A percentile compares a stretch with the other conserved stretches of the same genome.
Evolutionary conservation across 1,284 basidiomycete species (phyloP).

Genomic region (Apiotrichum porosum): DNA sequence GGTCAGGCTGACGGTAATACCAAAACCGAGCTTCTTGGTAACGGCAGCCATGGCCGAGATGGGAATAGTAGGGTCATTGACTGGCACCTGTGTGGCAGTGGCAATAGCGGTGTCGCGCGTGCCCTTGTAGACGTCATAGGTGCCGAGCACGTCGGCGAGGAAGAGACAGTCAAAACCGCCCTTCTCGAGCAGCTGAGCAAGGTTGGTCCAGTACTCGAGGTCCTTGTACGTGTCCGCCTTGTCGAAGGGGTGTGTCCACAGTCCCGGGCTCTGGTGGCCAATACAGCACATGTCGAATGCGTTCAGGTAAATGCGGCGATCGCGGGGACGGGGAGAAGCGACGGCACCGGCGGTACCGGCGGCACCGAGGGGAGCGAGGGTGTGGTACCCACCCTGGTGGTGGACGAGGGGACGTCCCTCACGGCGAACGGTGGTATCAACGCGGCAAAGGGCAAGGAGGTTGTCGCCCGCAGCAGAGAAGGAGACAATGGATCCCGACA

Average conservation of each 20-base stretch:
- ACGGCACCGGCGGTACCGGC: too few species aligned
- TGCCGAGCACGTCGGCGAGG: conserved; percentile 16
- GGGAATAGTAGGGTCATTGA: conserved; percentile 11
- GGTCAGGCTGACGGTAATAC: conserved; percentile 18
- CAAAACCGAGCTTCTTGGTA: conserved; percentile 15
- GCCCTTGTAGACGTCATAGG: conserved; percentile 16
- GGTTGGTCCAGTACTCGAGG: conserved; percentile 14
- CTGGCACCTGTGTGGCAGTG: conserved; percentile 11
- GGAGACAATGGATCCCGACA: conserved; percentile 8
- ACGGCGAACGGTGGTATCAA: conserved; percentile 1
- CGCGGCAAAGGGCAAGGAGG: conserved; percentile 8
- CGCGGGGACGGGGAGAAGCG: background rate
- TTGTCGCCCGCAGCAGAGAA: conserved; percentile 14
- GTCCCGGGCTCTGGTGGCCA: conserved; percentile 13
- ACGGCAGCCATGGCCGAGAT: conserved; percentile 17
- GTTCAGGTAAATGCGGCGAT: conserved; percentile 12
- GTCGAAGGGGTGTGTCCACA: conserved; percentile 13
- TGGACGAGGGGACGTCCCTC: conserved; percentile 12
- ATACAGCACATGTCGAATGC: conserved; percentile 17
- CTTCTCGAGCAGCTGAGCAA: conserved; percentile 9
- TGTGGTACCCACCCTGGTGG: conserved; percentile 11
- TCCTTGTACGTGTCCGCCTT: conserved; percentile 15
- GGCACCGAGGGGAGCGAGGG: background rate
- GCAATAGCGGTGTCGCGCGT: conserved; percentile 11
- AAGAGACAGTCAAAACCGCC: conserved; percentile 13